These are phyloP conservation scores for Populus trichocarpa DNA, from an alignment of 441 rosid genomes.

Conservation along the genomic window DNA sequence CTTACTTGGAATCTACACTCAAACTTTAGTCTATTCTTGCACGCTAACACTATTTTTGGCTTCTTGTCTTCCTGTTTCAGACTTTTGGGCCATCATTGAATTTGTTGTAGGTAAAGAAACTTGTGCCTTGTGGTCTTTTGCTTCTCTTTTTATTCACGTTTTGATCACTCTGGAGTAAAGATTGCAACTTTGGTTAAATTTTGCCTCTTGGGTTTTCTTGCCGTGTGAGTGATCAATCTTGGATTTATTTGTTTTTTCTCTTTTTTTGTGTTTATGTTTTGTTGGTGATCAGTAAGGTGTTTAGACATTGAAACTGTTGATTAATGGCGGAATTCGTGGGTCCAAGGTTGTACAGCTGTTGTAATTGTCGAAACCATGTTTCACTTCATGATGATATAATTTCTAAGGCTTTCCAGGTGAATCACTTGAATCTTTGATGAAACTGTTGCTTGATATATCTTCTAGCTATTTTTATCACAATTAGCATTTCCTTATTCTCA, in stretches of 20 bases:
- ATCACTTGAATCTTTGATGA: constrained; percentile 19
- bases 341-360: constrained; percentile 84
- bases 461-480: neutral
- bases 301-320: constrained; percentile 17
- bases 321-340: constrained; percentile 68
- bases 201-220: neutral
- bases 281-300: neutral
- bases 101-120: constrained; percentile 11
- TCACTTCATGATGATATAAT: constrained; percentile 82
- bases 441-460: neutral
- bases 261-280: neutral
- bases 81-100: constrained; percentile 8
- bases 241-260: neutral
- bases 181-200: neutral
- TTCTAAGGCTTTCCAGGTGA: constrained; percentile 93
- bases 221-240: constrained; percentile 5
- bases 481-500: neutral
- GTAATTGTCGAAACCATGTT: constrained; percentile 77
- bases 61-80: neutral
- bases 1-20: constrained; percentile 24
- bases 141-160: neutral
- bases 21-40: constrained; percentile 18
- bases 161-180: neutral
- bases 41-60: constrained; percentile 14
- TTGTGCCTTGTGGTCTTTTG: neutral